These are phyloP conservation scores for Acidiella bohemica DNA, from an alignment of 495 filamentous ascomycete species.

Conservation along the genomic window DNA sequence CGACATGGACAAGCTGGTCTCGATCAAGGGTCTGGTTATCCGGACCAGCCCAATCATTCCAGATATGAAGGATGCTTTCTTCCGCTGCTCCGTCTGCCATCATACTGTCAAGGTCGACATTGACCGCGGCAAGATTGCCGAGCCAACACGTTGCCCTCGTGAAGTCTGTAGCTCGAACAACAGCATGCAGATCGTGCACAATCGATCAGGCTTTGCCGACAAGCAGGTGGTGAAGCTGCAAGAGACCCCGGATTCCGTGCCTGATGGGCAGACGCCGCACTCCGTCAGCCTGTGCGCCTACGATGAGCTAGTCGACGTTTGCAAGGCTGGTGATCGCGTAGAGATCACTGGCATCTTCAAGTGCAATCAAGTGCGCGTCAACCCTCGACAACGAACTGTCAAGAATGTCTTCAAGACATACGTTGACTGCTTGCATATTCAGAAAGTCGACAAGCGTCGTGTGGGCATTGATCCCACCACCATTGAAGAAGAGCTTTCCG, in stretches of 20 bases:
- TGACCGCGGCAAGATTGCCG: slow-evolving; percentile 89
- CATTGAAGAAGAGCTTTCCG: slow-evolving; percentile 68
- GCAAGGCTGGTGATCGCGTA: slow-evolving; percentile 92
- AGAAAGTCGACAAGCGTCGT: slow-evolving; percentile 89
- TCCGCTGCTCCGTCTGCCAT: slow-evolving; percentile 83
- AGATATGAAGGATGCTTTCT: slow-evolving; percentile 93
- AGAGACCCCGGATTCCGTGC: slow-evolving; percentile 88
- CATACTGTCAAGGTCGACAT: slow-evolving; percentile 82
- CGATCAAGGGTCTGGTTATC: slow-evolving; percentile 93
- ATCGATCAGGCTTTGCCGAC: slow-evolving; percentile 85
- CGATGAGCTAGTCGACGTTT: slow-evolving; percentile 91
- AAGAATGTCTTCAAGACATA: slow-evolving; percentile 97
- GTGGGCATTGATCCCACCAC: slow-evolving; percentile 86
- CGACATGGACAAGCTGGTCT: slow-evolving; percentile 77
- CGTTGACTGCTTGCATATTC: slow-evolving; percentile 85
- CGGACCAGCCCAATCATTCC: slow-evolving; percentile 91
- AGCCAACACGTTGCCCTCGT: slow-evolving; percentile 82
- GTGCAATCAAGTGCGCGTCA: slow-evolving; percentile 87
- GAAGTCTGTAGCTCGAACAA: slow-evolving; percentile 72
- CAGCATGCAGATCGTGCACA: slow-evolving; percentile 97
- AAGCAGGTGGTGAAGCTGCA: slow-evolving; percentile 99
- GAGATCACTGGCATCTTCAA: slow-evolving; percentile 96
- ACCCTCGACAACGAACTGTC: slow-evolving; percentile 79
- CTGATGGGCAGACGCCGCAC: slow-evolving; percentile 94
- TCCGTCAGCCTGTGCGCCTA: slow-evolving; percentile 94